Evolutionary conservation across 306 rosid genomes (phyloP), one percentile per base, ranked within the genome.

Genomic region (Pyrus bretschneideri): DNA sequence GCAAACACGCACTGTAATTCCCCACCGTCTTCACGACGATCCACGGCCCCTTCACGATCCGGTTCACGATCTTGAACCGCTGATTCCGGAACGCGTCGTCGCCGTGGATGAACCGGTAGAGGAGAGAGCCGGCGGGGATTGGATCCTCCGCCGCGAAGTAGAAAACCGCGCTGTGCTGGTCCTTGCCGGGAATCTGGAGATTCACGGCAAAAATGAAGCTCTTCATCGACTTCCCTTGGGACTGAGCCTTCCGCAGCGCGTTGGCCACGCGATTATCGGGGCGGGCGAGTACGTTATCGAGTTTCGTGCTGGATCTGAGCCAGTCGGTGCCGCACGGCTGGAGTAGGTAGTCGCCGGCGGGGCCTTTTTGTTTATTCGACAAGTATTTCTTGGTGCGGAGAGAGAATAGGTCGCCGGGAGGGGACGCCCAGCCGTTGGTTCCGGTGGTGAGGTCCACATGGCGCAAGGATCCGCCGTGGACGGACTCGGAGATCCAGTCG

Each of bases 1-100:
- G 54, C 59, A 93, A 55, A 40, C 98, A 93, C 42, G 98, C 98
- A 30, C 97, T 80, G 84, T 93, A 78, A 73, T 80, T 93, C 69
- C 98, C 98, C 59, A 88, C 94, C 76, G 98, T 78, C 61, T 90
- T 90, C 82, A 90, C 92, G 67, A 93, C 91, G 44, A 93, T 90
- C 98, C 98, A 93, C 57, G 98, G 97, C 2, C 98, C 98, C 61
- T 93, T 93, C 69, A 87, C 98, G 86, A 93, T 93, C 82, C 96
- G 89, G 83, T 90, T 93, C 86, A 93, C 97, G 69, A 93, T 67
- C 82, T 93, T 93, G 81, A 93, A 81, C 88, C 98, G 91, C 76
- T 91, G 96, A 64, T 93, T 93, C 49, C 97, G 51, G 77, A 88
- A 93, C 3, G 80, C 22, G 51, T 93, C 96, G 66, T 93, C 96